phyloP scores from a whole-genome alignment of 129 eudicot species.

The Heracleum sosnowskyi region DNA sequence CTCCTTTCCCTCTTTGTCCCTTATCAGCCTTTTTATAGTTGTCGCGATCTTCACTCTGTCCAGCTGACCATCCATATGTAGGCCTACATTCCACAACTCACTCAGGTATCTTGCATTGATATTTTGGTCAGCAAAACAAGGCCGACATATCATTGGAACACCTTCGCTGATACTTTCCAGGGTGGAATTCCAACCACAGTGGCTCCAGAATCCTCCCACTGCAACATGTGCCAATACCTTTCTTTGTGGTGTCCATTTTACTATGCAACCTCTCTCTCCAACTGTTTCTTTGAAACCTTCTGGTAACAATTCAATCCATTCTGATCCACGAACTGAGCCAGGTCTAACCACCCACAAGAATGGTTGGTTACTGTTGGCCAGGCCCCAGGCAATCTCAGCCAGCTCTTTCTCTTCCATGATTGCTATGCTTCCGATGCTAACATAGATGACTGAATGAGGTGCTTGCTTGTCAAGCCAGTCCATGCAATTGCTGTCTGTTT shows the following conservation, averaged over 20 bases:
- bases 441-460: conserved; percentile 22
- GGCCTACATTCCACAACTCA: conserved; percentile 20
- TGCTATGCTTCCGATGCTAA: conserved; percentile 35
- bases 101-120: conserved; percentile 21
- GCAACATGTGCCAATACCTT: conserved; percentile 25
- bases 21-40: conserved; percentile 15
- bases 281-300: conserved; percentile 13
- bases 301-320: conserved; percentile 21
- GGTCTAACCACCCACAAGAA: conserved; percentile 37
- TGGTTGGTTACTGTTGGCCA: conserved; percentile 31
- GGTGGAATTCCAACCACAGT: conserved; percentile 36
- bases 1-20: conserved; percentile 22
- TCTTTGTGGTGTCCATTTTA: conserved; percentile 31
- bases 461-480: conserved; percentile 28
- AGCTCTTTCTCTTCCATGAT: conserved; percentile 19
- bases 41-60: conserved; percentile 14
- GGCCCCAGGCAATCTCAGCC: conserved; percentile 30
- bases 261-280: conserved; percentile 21
- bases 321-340: conserved; percentile 20
- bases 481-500: conserved; percentile 22
- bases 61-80: conserved; percentile 13
- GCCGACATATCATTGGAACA: conserved; percentile 31
- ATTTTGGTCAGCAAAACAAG: conserved; percentile 21
- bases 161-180: conserved; percentile 25
- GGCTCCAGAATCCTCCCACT: conserved; percentile 32